These are phyloP conservation scores for Evansstolkia leycettana DNA, from an alignment of 495 filamentous ascomycete species.

Conservation along the genomic window DNA sequence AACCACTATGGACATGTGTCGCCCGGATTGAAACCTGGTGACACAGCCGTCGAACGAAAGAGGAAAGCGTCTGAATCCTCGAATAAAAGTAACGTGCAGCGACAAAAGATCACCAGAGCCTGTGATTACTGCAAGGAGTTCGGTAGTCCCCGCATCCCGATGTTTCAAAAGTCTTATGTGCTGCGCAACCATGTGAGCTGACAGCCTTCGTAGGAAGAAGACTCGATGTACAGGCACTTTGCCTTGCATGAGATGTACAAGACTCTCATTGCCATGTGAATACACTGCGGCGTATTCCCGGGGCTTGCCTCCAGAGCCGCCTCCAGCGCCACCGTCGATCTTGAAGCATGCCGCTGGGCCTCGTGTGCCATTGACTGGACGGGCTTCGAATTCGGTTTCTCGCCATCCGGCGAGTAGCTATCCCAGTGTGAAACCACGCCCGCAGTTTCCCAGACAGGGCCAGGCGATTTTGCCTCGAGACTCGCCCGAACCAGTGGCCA, in stretches of 20 bases:
- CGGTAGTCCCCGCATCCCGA: not conserved
- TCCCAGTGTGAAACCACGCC: not conserved
- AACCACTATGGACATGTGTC: not conserved
- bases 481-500: slow-evolving; percentile 32
- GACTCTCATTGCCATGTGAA: slow-evolving; percentile 25
- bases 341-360: slow-evolving; percentile 1
- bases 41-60: slow-evolving; percentile 11
- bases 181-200: not conserved
- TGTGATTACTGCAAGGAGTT: slow-evolving; percentile 34
- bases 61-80: slow-evolving; percentile 18
- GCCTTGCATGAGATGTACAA: slow-evolving; percentile 29
- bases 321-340: slow-evolving; percentile 14
- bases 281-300: slow-evolving; percentile 34
- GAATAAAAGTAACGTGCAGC: slow-evolving; percentile 12
- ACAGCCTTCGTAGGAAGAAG: slow-evolving; percentile 17
- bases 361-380: slow-evolving; percentile 3
- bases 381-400: slow-evolving; percentile 4
- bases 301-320: slow-evolving; percentile 29
- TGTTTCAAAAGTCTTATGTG: not conserved
- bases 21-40: too few species aligned
- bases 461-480: slow-evolving; percentile 16
- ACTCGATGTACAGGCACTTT: slow-evolving; percentile 32
- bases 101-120: slow-evolving; percentile 34
- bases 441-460: slow-evolving; percentile 3
- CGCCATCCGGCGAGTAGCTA: slow-evolving; percentile 5